phyloP scores from a whole-genome alignment of 495 filamentous ascomycete species.

The Penicillium steckii region DNA sequence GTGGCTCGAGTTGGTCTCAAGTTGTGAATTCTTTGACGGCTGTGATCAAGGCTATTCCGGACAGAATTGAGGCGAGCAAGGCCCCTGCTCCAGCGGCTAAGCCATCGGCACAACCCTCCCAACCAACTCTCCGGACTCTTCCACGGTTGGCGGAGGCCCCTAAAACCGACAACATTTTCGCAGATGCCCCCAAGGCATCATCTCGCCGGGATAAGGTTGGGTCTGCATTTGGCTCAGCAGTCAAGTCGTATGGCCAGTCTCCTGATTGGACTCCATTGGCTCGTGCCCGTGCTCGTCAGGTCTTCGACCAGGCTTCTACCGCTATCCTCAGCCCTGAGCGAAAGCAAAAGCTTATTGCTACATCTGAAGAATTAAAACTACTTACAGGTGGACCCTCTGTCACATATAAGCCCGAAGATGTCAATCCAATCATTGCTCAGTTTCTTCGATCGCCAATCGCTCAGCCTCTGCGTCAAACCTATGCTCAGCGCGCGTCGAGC shows the following conservation, averaged over 20 bases:
- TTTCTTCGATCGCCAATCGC: conserved; percentile 55
- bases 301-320: conserved; percentile 41
- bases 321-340: conserved; percentile 42
- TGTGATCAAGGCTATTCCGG: conserved; percentile 62
- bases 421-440: conserved; percentile 38
- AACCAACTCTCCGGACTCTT: conserved; percentile 43
- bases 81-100: conserved; percentile 42
- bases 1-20: conserved; percentile 78
- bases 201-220: conserved; percentile 50
- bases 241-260: conserved; percentile 59
- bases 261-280: conserved; percentile 47
- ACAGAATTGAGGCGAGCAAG: conserved; percentile 59
- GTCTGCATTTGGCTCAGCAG: conserved; percentile 51
- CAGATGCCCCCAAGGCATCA: conserved; percentile 42
- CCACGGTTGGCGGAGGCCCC: conserved; percentile 52
- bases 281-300: conserved; percentile 42
- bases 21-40: conserved; percentile 64
- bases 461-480: conserved; percentile 67
- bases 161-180: conserved; percentile 61
- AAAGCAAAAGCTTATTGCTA: conserved; percentile 38
- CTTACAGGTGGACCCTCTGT: conserved; percentile 33
- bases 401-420: conserved; percentile 33
- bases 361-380: conserved; percentile 38
- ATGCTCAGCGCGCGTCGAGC: conserved; percentile 56
- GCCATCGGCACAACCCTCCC: conserved; percentile 21